These are phyloP conservation scores for Cryptosporidium ubiquitum DNA, from an alignment of 169 alveolate genomes.

Conservation along the genomic window DNA sequence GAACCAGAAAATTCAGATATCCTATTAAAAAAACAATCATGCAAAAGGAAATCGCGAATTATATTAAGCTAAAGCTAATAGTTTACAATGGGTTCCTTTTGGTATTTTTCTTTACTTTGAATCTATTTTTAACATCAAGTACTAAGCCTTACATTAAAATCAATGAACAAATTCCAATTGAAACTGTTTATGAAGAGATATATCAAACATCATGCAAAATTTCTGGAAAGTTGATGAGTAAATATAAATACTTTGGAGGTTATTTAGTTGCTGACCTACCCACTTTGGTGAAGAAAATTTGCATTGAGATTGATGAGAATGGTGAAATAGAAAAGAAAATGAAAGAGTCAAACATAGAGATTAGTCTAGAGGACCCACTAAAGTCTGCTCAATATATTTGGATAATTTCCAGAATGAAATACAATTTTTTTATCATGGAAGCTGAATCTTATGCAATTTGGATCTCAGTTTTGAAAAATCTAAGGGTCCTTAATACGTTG, in stretches of 20 bases:
- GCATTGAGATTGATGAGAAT: constrained; percentile 32
- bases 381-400: constrained; percentile 38
- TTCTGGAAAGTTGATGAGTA: neutral
- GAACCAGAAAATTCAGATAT: neutral
- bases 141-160: constrained; percentile 13
- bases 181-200: neutral
- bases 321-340: constrained; percentile 20
- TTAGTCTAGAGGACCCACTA: constrained; percentile 31
- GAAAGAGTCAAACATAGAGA: constrained; percentile 9
- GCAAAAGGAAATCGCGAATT: neutral
- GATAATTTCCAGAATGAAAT: constrained; percentile 19
- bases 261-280: neutral
- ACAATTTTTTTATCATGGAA: constrained; percentile 4
- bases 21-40: neutral
- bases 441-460: constrained; percentile 1
- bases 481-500: too few species aligned
- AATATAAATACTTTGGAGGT: constrained; percentile 29
- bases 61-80: neutral
- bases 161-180: neutral
- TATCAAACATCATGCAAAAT: constrained; percentile 1
- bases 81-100: neutral
- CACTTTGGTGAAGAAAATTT: neutral
- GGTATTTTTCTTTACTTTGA: neutral
- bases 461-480: constrained; percentile 1
- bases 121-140: neutral